Base-by-base conservation (phyloP, 306 rosid species). In the Begonia masoniana region DNA sequence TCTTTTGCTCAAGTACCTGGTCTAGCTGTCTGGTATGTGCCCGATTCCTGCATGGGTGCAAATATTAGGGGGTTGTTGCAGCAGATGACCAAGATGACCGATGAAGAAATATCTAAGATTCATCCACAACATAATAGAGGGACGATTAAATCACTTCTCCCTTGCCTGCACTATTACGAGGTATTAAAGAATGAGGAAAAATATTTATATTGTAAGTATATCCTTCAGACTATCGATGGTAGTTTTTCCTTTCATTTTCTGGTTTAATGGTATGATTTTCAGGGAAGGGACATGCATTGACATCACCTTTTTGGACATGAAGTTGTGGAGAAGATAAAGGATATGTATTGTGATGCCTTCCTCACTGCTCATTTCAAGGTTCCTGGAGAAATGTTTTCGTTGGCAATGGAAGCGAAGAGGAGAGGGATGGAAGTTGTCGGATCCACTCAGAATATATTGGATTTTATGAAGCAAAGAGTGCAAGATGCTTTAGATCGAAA, bases 11-110 rank as follows among this genome's bases (percentile, higher is more conserved):
- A 91, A 78, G 84, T 91, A 58, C 96, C 84, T 13, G 88, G 76
- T 63, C 70, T 87, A 71, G 76, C 61, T 35, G n/a, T 91, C 65
- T 86, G 77, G 76, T 83, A 91, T 26, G 99, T 96, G 36, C 99
- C 99, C 7, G 99, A 91, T 82, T 75, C 99, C 47, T 91, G 86
- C 82, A 91, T 91, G 99, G 99, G 99, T 68, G 99, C 99, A 74
- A 91, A 91, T 69, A 81, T 91, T 60, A 65, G 50, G 54, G 99
- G 83, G 52, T 54, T 83, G 70, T 75, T 91, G 62, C 81, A 45
- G 64, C 94, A 91, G 71, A 91, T 91, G 94, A 60, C 78, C 16
- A 72, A 75, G 68, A 83, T 86, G 99, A 75, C 88, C 5, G 76
- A 91, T 56, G 96, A 83, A 60, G 99, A 83, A 71, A 71, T 91